Conservation (phyloP, 495 filamentous ascomycete species). For the Neurospora sp. region DNA sequence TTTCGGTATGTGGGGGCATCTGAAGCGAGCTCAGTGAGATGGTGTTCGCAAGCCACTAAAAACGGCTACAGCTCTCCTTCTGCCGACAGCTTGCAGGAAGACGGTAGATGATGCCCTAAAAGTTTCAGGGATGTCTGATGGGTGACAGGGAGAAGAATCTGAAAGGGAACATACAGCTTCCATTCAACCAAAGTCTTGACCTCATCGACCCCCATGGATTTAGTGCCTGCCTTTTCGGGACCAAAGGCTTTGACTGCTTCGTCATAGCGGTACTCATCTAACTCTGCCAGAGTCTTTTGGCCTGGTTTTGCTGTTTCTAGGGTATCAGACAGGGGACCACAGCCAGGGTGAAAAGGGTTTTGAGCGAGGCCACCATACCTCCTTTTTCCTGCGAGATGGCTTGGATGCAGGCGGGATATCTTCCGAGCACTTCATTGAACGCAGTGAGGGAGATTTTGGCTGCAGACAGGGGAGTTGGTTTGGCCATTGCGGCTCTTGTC, state of each 20-base stretch:
- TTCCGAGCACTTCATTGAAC: slow-evolving; percentile 23
- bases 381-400: slow-evolving; percentile 31
- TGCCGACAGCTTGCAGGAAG: not conserved
- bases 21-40: not conserved
- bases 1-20: not conserved
- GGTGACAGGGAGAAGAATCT: not conserved
- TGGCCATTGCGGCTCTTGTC: slow-evolving; percentile 20
- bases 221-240: slow-evolving; percentile 11
- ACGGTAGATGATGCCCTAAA: not conserved
- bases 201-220: slow-evolving; percentile 29
- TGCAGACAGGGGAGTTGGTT: slow-evolving; percentile 14
- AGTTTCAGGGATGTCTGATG: not conserved
- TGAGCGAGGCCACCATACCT: slow-evolving; percentile 17
- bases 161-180: slow-evolving; percentile 50
- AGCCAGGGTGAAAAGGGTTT: not conserved
- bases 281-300: slow-evolving; percentile 33
- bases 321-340: slow-evolving; percentile 1
- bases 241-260: slow-evolving; percentile 30
- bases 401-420: slow-evolving; percentile 30
- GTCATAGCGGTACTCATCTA: slow-evolving; percentile 41
- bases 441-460: slow-evolving; percentile 24
- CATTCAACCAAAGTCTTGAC: slow-evolving; percentile 55
- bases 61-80: not conserved
- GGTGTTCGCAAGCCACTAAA: not conserved
- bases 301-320: slow-evolving; percentile 26